Base-by-base conservation (phyloP, 176 grass and related monocot species). In the Phragmites australis region DNA sequence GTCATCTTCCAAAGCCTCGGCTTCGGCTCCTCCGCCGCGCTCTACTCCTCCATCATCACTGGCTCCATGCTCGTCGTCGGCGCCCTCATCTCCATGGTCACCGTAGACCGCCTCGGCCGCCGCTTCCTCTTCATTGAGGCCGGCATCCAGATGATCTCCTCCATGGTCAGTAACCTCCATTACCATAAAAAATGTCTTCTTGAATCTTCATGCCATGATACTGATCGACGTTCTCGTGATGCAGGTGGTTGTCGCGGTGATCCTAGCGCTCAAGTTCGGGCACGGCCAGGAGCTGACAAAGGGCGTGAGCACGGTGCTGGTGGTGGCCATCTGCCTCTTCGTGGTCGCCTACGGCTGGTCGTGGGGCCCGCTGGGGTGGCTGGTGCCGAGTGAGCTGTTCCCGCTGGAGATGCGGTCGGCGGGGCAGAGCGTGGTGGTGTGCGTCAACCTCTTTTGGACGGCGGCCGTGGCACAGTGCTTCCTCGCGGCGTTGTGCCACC, bases 361-460 rank as follows among this genome's bases (percentile, higher is more conserved):
- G 2, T 99, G 96, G 96, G 96, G 96, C 0, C 96, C 92, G 0
- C 88, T 95, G n/a, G 96, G 96, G 2, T 99, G 96, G 96, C 86
- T 99, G 21, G 96, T 99, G 14, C 96, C 96, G 0, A 95, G 96
- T 74, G 96, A 99, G 77, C 74, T 99, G 29, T 95, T 99, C 86
- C 96, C 96, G 19, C 84, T 95, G 57, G 96, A 99, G 87, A 94
- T 90, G 87, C 66, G 96, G 23, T 99, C 92, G 9, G 96, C 90
- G 34, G 96, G 96, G 30, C 96, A 99, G 79, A 99, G 96, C 89
- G 89, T 99, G 6, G 96, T 99, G 56, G 96, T 99, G 29, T 93
- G 88, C 69, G 96, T 99, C 70, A 99, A 99, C 86, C 90, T 99
- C 45, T 95, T 99, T 89, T 98, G 91, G 86, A 98, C 96, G 5